Base-by-base conservation (phyloP, 2,329 filamentous ascomycete species). In the Paraphoma sp. region DNA sequence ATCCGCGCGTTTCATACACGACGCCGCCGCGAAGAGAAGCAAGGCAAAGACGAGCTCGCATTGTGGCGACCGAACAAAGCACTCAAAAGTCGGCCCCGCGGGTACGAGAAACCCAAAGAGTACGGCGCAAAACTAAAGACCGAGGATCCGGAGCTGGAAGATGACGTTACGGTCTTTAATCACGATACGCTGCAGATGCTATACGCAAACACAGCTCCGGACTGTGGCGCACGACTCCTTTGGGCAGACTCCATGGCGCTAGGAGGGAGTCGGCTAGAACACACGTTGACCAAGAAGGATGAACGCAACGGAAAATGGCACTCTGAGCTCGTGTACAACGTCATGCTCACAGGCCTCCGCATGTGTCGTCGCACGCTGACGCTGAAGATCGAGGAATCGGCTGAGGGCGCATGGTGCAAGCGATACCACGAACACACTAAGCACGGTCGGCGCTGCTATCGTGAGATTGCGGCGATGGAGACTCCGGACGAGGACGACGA, bases 161-260 rank as follows among this genome's bases (percentile, higher is more conserved):
- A 12, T 1, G 45, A 64, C 14, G 66, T 69, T 2, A 64, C 62
- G 0, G 28, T n/a, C 0, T 67, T 70, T 40, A 33, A 62, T 6
- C 18, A 50, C 2, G 10, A 54, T 4, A 57, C 55, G 1, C 47
- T 75, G 8, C 60, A 59, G 18, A 33, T 56, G 3, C 53, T 76
- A 9, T 76, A 71, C 57, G 10, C 57, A 2, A 17, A 68, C 9
- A 75, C 72, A 0, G 7, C 43, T 0, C 12, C 40, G 1, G 38
- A 43, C 1, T 68, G 68, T 18, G 70, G 68, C 4, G 72, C 68
- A 9, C 64, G 73, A 4, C n/a, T 65, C 1, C 54, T 76, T 1
- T 76, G 72, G 72, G 71, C 71, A 0, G 73, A 76, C 40, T 60
- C 71, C 1, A 58, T 76, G 17, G 64, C 71, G 12, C 62, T 76